Evolutionary conservation across 148 eudicot species (phyloP), one percentile per base, ranked within the genome.

Genomic region (Rhododendron simsii): DNA sequence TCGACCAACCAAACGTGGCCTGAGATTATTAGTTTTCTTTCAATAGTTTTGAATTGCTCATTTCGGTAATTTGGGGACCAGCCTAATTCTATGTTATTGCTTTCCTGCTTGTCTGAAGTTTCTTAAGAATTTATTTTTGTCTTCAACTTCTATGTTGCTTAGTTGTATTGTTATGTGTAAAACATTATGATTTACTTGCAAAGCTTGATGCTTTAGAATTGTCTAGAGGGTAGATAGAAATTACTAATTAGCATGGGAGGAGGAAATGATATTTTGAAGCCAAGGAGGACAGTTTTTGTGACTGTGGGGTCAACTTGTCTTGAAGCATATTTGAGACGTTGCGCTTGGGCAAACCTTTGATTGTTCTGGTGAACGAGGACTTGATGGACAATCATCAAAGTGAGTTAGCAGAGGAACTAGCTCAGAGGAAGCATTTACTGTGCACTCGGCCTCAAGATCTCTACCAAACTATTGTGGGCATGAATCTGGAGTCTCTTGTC

Each of bases 321-420:
- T 83, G 99, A 81, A 95, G 98, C 93, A 94, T 96, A 89, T 96
- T 95, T 86, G 98, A 96, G 93, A 91, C 97, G 16, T 79, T 96
- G 78, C 84, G 89, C 75, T 79, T 90, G 83, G 81, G 85, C 6
- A 95, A 93, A 83, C 96, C 98, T 4, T 83, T 96, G 84, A 92
- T 96, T 76, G 99, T 96, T 48, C 97, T 94, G 30, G 98, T 96
- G 80, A 96, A 94, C 65, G 98, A 95, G 92, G 96, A 94, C 86
- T 89, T 95, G 87, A 96, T 96, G 98, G 98, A 96, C 91, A 96
- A 96, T 86, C 96, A 96, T 90, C 99, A 94, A 90, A 92, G 88
- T 30, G 95, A 95, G 91, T 87, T 95, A 59, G 98, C 98, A 21
- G 96, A 95, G 86, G 99, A 95, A 91, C 82, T 95, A 83, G 98